A percentile compares a stretch with the other conserved stretches of the same genome.
phyloP scores from a whole-genome alignment of 2,329 filamentous ascomycete species.

The Sclerotinia subarctica region DNA sequence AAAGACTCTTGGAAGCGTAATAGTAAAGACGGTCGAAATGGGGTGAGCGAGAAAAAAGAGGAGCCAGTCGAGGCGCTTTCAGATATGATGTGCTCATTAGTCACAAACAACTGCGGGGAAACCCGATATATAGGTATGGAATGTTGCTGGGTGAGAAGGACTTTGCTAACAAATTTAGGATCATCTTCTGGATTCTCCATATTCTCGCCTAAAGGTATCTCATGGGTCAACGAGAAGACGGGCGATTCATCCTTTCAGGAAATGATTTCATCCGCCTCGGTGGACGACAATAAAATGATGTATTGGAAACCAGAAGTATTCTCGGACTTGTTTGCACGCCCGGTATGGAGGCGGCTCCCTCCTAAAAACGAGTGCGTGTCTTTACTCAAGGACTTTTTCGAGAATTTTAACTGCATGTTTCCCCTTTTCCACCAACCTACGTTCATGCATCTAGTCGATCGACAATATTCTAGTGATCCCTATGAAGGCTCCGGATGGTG shows the following conservation, averaged over 20 bases:
- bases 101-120: slow-evolving; percentile 92
- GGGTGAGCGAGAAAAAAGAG: slow-evolving; percentile 49
- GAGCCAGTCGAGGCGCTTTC: slow-evolving; percentile 83
- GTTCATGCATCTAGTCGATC: slow-evolving; percentile 95
- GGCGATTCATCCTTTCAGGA: slow-evolving; percentile 92
- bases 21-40: slow-evolving; percentile 30
- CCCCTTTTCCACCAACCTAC: slow-evolving; percentile 96
- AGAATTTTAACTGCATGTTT: slow-evolving; percentile 99
- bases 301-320: slow-evolving; percentile 99
- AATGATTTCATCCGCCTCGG: slow-evolving; percentile 88
- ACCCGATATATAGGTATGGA: slow-evolving; percentile 85
- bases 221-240: slow-evolving; percentile 98
- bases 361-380: slow-evolving; percentile 84
- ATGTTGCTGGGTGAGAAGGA: not conserved
- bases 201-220: slow-evolving; percentile 95
- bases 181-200: slow-evolving; percentile 98
- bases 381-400: slow-evolving; percentile 88
- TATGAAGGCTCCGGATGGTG: slow-evolving; percentile 98
- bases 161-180: slow-evolving; percentile 48
- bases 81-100: slow-evolving; percentile 98
- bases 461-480: slow-evolving; percentile 87
- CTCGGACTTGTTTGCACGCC: slow-evolving; percentile 81
- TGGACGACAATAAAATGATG: slow-evolving; percentile 93
- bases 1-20: slow-evolving; percentile 31
- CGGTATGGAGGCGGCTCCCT: slow-evolving; percentile 79